Evolutionary conservation across 495 filamentous ascomycete species (phyloP).

Genomic region (Aspergillus avenaceus): DNA sequence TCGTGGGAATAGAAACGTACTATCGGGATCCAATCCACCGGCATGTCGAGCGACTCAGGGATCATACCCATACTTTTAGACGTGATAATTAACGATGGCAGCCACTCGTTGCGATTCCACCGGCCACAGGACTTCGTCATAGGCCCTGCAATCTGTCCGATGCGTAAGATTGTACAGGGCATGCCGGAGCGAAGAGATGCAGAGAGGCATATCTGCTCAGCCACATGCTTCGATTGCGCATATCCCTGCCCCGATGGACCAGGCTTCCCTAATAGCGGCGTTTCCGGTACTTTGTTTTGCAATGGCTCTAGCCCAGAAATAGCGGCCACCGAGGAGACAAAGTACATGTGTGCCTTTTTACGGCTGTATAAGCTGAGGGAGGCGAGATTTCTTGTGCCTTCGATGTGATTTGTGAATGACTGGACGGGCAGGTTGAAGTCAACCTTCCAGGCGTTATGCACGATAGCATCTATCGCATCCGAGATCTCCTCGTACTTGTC

Average conservation of each 20-base stretch:
- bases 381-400: slow-evolving; percentile 43
- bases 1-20: too few relatives aligned
- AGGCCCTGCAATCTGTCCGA: slow-evolving; percentile 58
- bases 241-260: slow-evolving; percentile 41
- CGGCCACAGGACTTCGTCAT: too few relatives aligned
- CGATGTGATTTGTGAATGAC: slow-evolving; percentile 52
- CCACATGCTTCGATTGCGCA: slow-evolving; percentile 50
- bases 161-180: slow-evolving; percentile 43
- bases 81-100: slow-evolving; percentile 23
- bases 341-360: slow-evolving; percentile 44
- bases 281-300: slow-evolving; percentile 39
- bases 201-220: slow-evolving; percentile 46
- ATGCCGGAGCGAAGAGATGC: slow-evolving; percentile 36
- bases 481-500: slow-evolving; percentile 35
- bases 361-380: slow-evolving; percentile 43
- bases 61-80: slow-evolving; percentile 12
- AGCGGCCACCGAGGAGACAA: slow-evolving; percentile 51
- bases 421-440: slow-evolving; percentile 56
- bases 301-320: slow-evolving; percentile 28
- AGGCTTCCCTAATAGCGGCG: slow-evolving; percentile 33
- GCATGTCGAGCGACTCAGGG: slow-evolving; percentile 8
- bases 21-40: background rate
- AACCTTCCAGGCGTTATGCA: slow-evolving; percentile 62
- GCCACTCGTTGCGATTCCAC: slow-evolving; percentile 37
- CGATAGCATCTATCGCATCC: slow-evolving; percentile 41